Evolutionary conservation across 208 protist species (phyloP).

Genomic region (Trypanosomatidae sp.): DNA sequence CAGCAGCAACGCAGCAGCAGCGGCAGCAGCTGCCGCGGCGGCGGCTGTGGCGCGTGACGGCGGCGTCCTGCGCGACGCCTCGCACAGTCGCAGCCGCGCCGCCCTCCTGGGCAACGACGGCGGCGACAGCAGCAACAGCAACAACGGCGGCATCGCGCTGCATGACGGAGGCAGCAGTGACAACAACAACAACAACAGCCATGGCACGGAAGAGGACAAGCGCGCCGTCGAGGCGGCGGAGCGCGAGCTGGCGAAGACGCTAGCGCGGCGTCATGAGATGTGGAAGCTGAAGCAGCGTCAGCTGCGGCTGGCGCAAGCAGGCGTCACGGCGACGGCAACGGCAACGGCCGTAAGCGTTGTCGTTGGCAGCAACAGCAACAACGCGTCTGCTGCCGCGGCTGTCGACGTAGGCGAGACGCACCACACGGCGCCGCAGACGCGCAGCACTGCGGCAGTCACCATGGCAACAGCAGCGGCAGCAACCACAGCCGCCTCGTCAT

Average conservation of each 20-base stretch:
- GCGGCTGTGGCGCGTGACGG: too few species aligned
- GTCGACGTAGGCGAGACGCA: too few species aligned
- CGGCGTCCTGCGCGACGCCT: too few species aligned
- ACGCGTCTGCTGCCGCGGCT: too few species aligned
- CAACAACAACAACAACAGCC: background rate
- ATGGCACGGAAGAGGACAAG: slow-evolving; percentile 1
- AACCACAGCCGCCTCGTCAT: too few species aligned
- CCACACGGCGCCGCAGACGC: too few species aligned
- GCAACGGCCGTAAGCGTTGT: too few species aligned
- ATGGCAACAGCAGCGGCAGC: too few species aligned
- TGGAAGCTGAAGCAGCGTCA: slow-evolving; percentile 62
- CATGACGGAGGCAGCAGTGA: slow-evolving; percentile 2
- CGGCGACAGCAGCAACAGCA: slow-evolving; percentile 8
- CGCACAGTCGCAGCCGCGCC: too few species aligned
- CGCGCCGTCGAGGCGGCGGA: background rate
- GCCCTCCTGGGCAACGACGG: too few species aligned
- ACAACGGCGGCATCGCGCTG: background rate
- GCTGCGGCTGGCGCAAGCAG: slow-evolving; percentile 4
- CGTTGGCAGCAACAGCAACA: too few species aligned
- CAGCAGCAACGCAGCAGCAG: slow-evolving; percentile 1
- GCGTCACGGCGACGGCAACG: background rate
- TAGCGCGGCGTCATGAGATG: slow-evolving; percentile 66
- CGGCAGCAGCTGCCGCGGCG: background rate
- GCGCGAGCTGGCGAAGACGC: slow-evolving; percentile 7
- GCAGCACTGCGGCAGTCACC: too few species aligned